Evolutionary conservation across 495 filamentous ascomycete genomes (phyloP).

Genomic region (Penicillium diatomitis): DNA sequence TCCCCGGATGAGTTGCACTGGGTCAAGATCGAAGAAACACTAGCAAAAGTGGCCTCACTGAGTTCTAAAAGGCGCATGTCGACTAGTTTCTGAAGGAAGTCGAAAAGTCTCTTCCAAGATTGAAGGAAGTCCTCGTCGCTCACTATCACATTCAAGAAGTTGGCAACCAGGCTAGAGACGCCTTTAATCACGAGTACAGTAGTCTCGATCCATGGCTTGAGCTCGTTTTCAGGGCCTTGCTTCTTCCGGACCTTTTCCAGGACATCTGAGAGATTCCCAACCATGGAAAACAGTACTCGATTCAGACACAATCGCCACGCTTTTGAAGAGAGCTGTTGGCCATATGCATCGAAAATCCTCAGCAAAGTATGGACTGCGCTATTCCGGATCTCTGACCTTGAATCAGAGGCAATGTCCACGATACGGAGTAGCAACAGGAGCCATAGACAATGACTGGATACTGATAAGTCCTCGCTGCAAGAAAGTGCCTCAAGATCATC

Average conservation of each 20-base stretch:
- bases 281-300: slow-evolving; percentile 67
- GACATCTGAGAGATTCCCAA: slow-evolving; percentile 38
- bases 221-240: slow-evolving; percentile 19
- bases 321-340: slow-evolving; percentile 64
- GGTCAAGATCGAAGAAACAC: slow-evolving; percentile 57
- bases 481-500: slow-evolving; percentile 27
- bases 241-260: slow-evolving; percentile 13
- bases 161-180: slow-evolving; percentile 55
- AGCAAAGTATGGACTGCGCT: slow-evolving; percentile 85
- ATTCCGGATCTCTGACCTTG: slow-evolving; percentile 78
- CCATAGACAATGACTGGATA: slow-evolving; percentile 60
- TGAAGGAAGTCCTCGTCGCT: slow-evolving; percentile 46
- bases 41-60: slow-evolving; percentile 61
- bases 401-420: slow-evolving; percentile 65
- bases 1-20: slow-evolving; percentile 36
- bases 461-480: slow-evolving; percentile 25
- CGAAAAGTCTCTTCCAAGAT: slow-evolving; percentile 62
- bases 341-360: slow-evolving; percentile 85
- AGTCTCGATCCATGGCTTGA: slow-evolving; percentile 64
- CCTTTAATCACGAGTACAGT: slow-evolving; percentile 65
- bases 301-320: slow-evolving; percentile 81
- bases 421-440: slow-evolving; percentile 73
- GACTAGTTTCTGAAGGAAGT: slow-evolving; percentile 52
- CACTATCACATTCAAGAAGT: slow-evolving; percentile 54
- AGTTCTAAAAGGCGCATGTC: slow-evolving; percentile 55